Evolutionary conservation across 2,329 filamentous ascomycete genomes (phyloP), one percentile per base, ranked within the genome.

Genomic region (Lasiodiplodia hormozganensis): DNA sequence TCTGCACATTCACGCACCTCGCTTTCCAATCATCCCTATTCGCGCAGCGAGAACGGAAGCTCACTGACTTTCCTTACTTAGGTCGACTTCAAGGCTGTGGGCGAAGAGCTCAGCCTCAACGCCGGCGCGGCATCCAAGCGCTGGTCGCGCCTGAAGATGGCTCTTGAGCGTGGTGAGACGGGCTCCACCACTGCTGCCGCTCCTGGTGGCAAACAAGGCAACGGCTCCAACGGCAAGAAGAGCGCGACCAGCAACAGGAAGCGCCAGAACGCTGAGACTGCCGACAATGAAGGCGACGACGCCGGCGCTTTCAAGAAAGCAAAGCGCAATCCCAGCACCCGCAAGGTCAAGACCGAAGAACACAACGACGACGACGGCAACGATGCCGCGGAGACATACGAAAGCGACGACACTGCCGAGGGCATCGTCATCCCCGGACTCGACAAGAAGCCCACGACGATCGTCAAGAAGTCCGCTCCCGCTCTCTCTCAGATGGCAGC

Each of bases 51-150:
- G 7, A 10, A 12, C 11, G 18, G 28, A 38, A 31, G 21, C 21
- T 12, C n/a, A 31, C 28, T 65, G 34, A 43, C 16, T 31, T 12
- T 28, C 28, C 21, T 31, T 6, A 28, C 28, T 56, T 21, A 79
- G 78, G 73, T 79, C n/a, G 72, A 79, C 68, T 78, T 73, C 72
- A 58, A 69, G 1, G 70, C 75, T 1, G 71, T 80, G 21, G 70
- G 70, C 53, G 57, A 65, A 2, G 73, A 69, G 0, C 71, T 80
- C 2, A 47, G 72, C 6, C 72, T 79, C 23, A 75, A 73, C 3
- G n/a, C 72, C 2, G 77, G 75, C 21, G 76, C 77, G 0, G 76
- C 75, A 2, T 70, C 72, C 0, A 79, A 79, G 73, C 76, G 77
- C 16, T 79, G 74, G 49, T 73, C 72, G 0, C 74, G 77, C 16